Base-by-base conservation (phyloP, 192 early-diverging fungal genomes). In the Chytriomyces sp. region DNA sequence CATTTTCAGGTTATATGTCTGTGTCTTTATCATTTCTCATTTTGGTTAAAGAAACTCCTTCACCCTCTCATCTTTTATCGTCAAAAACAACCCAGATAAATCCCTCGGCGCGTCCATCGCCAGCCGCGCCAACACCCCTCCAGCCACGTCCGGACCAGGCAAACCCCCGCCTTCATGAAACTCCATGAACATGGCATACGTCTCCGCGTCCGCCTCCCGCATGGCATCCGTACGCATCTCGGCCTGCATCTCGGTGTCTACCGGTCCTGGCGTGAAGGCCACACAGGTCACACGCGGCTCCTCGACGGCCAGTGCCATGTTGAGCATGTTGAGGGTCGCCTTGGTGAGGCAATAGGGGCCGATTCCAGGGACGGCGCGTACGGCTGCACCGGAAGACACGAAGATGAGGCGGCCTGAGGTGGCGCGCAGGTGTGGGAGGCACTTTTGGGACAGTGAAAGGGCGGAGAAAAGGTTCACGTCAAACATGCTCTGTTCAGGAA, bases 171-270 rank as follows among this genome's bases (percentile, higher is more conserved):
- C n/a, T n/a, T n/a, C n/a, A n/a, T n/a, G n/a, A n/a, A n/a, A n/a
- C n/a, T n/a, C n/a, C 3, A 82, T 61, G 59, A 94, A 94, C 52
- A 78, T 77, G 14, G 77, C 74, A 36, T 87, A 78, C n/a, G 88
- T 77, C 0, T 76, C 77, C 22, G 80, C 75, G 26, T 54, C 52
- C 93, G 94, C 94, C 22, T 41, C 49, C 67, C 8, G 73, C 60
- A 38, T 70, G 60, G 1, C 83, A 78, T 19, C 78, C 54, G 39
- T 60, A 0, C 93, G 82, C 41, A 98, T 90, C 2, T 73, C 7
- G 0, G 26, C 64, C 64, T 96, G 93, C 94, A 98, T 96, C 14
- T 88, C 92, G 4, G 94, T 98, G 59, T 93, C 92, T 17, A 98
- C 89, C 4, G 91, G 92, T 39, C 95, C 95, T 0, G 96, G 96